These are phyloP conservation scores for Geotrichum siamense DNA, from an alignment of 1,139 yeast species.

Conservation along the genomic window DNA sequence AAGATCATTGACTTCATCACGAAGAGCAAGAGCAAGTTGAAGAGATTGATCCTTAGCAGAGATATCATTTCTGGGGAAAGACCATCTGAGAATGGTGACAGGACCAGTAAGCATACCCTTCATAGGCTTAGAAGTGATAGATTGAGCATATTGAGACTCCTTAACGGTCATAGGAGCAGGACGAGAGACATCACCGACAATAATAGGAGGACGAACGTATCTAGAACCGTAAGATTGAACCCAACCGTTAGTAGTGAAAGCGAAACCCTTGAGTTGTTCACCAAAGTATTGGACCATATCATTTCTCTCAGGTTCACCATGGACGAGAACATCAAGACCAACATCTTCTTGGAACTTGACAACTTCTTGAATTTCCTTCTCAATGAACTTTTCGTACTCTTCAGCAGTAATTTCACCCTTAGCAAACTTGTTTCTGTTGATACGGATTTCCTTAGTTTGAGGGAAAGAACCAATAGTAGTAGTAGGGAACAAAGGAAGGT, in stretches of 20 bases:
- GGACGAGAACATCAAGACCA: constrained; percentile 95
- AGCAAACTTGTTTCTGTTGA: constrained; percentile 95
- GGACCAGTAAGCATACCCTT: constrained; percentile 99
- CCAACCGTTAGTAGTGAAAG: constrained; percentile 99
- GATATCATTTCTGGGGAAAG: constrained; percentile 99
- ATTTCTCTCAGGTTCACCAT: constrained; percentile 99
- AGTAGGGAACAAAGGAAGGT: constrained; percentile 98
- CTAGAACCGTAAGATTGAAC: constrained; percentile 99
- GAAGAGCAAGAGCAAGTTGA: constrained; percentile 94
- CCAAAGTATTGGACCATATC: constrained; percentile 99
- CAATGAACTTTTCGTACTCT: constrained; percentile 92
- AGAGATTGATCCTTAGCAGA: constrained; percentile 91
- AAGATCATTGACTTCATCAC: constrained; percentile 97
- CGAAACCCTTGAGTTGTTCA: constrained; percentile 96
- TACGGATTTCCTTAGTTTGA: constrained; percentile 97
- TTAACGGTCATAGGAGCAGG: constrained; percentile 98
- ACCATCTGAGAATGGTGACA: constrained; percentile 98
- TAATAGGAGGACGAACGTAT: constrained; percentile 98
- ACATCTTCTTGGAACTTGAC: constrained; percentile 98
- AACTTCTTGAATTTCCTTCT: constrained; percentile 90
- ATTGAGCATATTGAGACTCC: constrained; percentile 98
- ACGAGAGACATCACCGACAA: constrained; percentile 98
- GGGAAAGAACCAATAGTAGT: constrained; percentile 99
- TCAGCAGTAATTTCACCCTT: constrained; percentile 94
- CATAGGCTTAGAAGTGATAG: constrained; percentile 89